Base-by-base conservation (phyloP, 2,329 filamentous ascomycete species). In the Cordyceps javanica region DNA sequence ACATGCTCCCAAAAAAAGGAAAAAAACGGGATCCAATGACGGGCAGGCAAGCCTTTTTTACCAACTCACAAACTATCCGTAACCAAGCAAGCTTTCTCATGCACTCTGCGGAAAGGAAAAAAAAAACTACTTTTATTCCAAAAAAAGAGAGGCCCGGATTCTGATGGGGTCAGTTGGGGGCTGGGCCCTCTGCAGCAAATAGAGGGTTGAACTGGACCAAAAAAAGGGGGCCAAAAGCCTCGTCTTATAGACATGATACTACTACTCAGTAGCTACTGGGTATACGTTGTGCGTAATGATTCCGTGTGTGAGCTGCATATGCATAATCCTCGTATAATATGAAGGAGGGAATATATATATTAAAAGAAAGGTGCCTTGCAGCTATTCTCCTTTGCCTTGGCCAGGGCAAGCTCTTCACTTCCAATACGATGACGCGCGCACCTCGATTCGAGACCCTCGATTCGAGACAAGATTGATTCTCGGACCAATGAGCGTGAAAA, bases 101-200 rank as follows among this genome's bases (percentile, higher is more conserved):
- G 38, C 14, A 8, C n/a, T 10, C 38, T 19, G 11, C 30, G 30
- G 36, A 41, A 21, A 4, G 21, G 23, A n/a, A 11, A 13, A 26
- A 25, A 11, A 14, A 21, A 21, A 10, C n/a, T n/a, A n/a, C 34
- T n/a, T 19, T 6, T 19, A 14, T 16, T 19, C 14, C 36, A 38
- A 13, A 44, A 42, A 3, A 50, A n/a, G 21, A 21, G n/a, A 23
- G 30, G 6, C 34, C 34, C 49, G 34, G 32, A 23, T 7, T 26
- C 25, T 21, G 53, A 55, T 55, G 53, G 53, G 25, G 53, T 56
- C 53, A 49, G 53, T 44, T 56, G 53, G 53, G 50, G 53, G 44
- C 42, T 46, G 34, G 41, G 41, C 42, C n/a, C 19, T 36, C 28
- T 44, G 41, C 41, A 14, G 25, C 19, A 38, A 41, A n/a, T 14